These are phyloP conservation scores for Porphyrellus cyaneotinctus DNA, from an alignment of 768 basidiomycete genomes.

Conservation along the genomic window DNA sequence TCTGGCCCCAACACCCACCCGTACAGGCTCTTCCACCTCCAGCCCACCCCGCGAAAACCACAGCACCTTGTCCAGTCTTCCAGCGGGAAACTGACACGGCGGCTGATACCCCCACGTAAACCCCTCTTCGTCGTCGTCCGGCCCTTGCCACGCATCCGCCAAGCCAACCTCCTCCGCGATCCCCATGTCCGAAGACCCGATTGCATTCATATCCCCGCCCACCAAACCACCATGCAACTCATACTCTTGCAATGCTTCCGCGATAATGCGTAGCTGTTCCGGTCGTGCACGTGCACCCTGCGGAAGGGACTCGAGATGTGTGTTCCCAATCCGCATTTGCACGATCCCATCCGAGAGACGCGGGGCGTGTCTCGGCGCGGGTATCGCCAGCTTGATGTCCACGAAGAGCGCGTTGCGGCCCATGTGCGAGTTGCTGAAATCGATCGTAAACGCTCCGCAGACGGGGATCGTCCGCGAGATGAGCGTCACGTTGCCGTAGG, in stretches of 20 bases:
- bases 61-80: slow-evolving; percentile 63
- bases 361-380: slow-evolving; percentile 29
- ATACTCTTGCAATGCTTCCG: slow-evolving; percentile 45
- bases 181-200: slow-evolving; percentile 41
- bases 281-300: slow-evolving; percentile 42
- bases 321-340: slow-evolving; percentile 62
- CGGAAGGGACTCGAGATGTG: slow-evolving; percentile 67
- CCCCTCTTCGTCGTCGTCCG: slow-evolving; percentile 42
- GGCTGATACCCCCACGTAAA: slow-evolving; percentile 74
- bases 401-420: slow-evolving; percentile 54
- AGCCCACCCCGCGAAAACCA: slow-evolving; percentile 49
- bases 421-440: slow-evolving; percentile 50
- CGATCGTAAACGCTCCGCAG: slow-evolving; percentile 44
- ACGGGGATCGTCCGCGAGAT: slow-evolving; percentile 55
- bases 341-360: slow-evolving; percentile 36
- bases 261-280: slow-evolving; percentile 51
- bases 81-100: slow-evolving; percentile 40
- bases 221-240: slow-evolving; percentile 55
- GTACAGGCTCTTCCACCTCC: slow-evolving; percentile 48
- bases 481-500: slow-evolving; percentile 70
- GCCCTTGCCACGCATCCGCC: slow-evolving; percentile 55
- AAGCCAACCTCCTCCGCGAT: slow-evolving; percentile 46
- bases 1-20: slow-evolving; percentile 54
- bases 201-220: slow-evolving; percentile 72
- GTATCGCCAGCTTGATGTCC: slow-evolving; percentile 47